Evolutionary conservation across 2,329 filamentous ascomycete genomes (phyloP), one percentile per base, ranked within the genome.

Genomic region (Exophiala sp.): DNA sequence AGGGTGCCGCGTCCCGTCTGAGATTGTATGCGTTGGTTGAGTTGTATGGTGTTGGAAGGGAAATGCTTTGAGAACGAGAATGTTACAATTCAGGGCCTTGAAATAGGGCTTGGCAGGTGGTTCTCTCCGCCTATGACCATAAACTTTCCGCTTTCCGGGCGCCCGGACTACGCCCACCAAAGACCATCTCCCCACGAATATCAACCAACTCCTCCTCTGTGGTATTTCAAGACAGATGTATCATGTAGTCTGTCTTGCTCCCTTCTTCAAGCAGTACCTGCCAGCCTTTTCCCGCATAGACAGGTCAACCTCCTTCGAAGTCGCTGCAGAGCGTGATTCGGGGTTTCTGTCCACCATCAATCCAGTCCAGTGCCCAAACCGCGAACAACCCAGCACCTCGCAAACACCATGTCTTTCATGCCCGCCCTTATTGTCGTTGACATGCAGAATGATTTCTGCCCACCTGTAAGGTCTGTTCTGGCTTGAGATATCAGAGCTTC

Each of bases 391-490:
- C 16, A 29, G 24, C n/a, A 41, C 11, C 14, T 11, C n/a, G n/a
- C 8, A 20, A 24, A 32, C 21, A 47, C 12, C 41, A 62, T 62
- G 59, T 40, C 58, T 29, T 78, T 76, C 65, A 71, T 68, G 38
- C 78, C 83, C 41, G 83, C 83, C n/a, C 71, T 87, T 35, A 71
- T 96, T 44, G 80, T 96, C 9, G 86, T 96, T 49, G 91, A 96
- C 71, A 79, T 95, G 66, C 94, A 97, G 72, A 87, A 96, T 71
- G 92, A 97, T 75, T 97, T 96, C 71, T 95, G 90, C 70, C 88
- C 89, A 55, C 91, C 91, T 10, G 90, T 94, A 74, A 74, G 85
- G 74, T 44, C 40, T 50, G 33, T n/a, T 5, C 8, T 29, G 11
- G 21, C 41, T 36, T 35, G 9, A 5, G 18, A 29, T 21, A 18